Conservation (phyloP, 1,139 yeast genomes). For the Casaregolazyma suthepensis region DNA sequence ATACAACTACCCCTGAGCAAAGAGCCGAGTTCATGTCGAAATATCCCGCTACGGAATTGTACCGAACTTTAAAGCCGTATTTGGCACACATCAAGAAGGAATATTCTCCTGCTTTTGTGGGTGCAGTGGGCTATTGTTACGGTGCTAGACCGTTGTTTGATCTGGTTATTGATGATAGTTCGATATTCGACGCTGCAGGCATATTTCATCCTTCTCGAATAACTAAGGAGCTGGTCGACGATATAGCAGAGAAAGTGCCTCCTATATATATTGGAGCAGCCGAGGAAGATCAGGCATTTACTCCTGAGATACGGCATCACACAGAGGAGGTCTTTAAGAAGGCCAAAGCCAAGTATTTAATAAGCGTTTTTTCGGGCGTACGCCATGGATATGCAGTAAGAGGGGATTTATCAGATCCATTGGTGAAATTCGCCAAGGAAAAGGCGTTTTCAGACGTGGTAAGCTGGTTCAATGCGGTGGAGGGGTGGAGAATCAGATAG, state of each 20-base stretch:
- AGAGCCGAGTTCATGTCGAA: constrained; percentile 14
- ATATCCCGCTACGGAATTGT: constrained; percentile 38
- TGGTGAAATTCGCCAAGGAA: constrained; percentile 60
- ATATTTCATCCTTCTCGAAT: constrained; percentile 78
- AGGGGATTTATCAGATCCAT: constrained; percentile 58
- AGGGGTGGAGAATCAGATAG: background rate
- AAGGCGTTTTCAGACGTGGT: constrained; percentile 58
- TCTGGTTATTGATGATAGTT: constrained; percentile 35
- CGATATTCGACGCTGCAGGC: constrained; percentile 48
- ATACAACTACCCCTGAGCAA: background rate
- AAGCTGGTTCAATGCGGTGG: constrained; percentile 39
- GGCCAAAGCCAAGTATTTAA: constrained; percentile 47
- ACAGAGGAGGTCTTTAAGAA: constrained; percentile 54
- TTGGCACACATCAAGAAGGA: constrained; percentile 35
- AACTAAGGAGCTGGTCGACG: constrained; percentile 45
- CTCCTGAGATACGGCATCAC: constrained; percentile 53
- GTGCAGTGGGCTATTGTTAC: constrained; percentile 73
- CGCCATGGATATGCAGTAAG: constrained; percentile 71
- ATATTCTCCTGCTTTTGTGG: constrained; percentile 46
- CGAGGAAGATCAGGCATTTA: constrained; percentile 56
- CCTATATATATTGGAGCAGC: constrained; percentile 72
- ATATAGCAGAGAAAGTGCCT: constrained; percentile 44
- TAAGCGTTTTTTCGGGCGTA: constrained; percentile 56
- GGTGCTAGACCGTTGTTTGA: constrained; percentile 69
- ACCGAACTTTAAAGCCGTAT: constrained; percentile 12